A percentile compares a stretch with the other conserved stretches of the same genome.
phyloP scores from a whole-genome alignment of 1,284 basidiomycete genomes.

The Gomphus sp. region DNA sequence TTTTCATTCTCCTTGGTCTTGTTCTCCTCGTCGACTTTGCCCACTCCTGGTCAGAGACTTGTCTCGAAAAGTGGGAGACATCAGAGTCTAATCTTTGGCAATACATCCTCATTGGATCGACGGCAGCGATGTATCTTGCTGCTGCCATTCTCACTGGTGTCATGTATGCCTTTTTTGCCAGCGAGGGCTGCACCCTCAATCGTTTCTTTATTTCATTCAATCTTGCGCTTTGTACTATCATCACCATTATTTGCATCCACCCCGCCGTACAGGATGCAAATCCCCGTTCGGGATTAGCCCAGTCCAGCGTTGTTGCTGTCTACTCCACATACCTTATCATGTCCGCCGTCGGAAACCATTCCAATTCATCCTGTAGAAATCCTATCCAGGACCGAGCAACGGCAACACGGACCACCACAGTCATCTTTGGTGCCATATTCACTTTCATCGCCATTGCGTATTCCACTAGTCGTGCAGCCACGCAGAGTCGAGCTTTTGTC shows the following conservation, averaged over 20 bases:
- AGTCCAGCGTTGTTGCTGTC: conserved; percentile 92
- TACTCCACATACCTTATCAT: conserved; percentile 97
- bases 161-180: conserved; percentile 89
- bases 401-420: conserved; percentile 78
- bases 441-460: conserved; percentile 98
- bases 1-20: conserved; percentile 95
- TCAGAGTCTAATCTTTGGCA: conserved; percentile 89
- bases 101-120: conserved; percentile 93
- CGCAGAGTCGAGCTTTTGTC: conserved; percentile 85
- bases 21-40: conserved; percentile 98
- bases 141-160: conserved; percentile 80
- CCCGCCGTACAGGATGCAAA: conserved; percentile 90
- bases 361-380: conserved; percentile 51
- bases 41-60: conserved; percentile 96
- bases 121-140: conserved; percentile 78
- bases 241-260: conserved; percentile 80
- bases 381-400: conserved; percentile 58
- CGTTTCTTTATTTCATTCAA: conserved; percentile 96
- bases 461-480: conserved; percentile 92
- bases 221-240: conserved; percentile 69
- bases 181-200: conserved; percentile 82
- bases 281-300: conserved; percentile 90
- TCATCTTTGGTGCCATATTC: conserved; percentile 88
- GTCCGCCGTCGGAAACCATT: conserved; percentile 91
- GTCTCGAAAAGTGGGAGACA: conserved; percentile 91